Percentiles rank a stretch among this genome's conserved stretches.
Conservation (phyloP, 768 basidiomycete genomes). For the Zangia roseola region DNA sequence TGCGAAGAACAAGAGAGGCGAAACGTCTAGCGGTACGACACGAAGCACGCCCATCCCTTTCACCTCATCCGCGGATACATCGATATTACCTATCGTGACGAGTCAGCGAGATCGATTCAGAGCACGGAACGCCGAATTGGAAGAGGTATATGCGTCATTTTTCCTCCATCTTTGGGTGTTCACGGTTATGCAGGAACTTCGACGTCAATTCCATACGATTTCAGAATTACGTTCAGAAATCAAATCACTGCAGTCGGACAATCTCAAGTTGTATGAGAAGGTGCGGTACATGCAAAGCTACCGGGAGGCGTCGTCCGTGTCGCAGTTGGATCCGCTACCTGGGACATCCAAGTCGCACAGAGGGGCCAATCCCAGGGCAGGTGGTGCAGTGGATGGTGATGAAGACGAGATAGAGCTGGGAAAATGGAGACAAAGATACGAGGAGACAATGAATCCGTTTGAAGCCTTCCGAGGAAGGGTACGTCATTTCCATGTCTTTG, state of each 20-base stretch:
- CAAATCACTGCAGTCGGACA: slow-evolving; percentile 90
- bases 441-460: slow-evolving; percentile 97
- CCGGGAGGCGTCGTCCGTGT: slow-evolving; percentile 66
- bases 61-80: slow-evolving; percentile 77
- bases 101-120: slow-evolving; percentile 97
- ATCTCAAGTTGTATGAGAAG: slow-evolving; percentile 97
- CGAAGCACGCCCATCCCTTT: slow-evolving; percentile 70
- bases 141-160: slow-evolving; percentile 62
- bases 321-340: slow-evolving; percentile 71
- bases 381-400: slow-evolving; percentile 23
- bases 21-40: slow-evolving; percentile 23
- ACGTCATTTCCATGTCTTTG: slow-evolving; percentile 32
- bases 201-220: slow-evolving; percentile 92
- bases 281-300: slow-evolving; percentile 99
- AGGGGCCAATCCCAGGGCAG: not conserved
- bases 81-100: slow-evolving; percentile 97
- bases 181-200: slow-evolving; percentile 64
- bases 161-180: not conserved
- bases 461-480: slow-evolving; percentile 96
- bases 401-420: slow-evolving; percentile 67
- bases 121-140: slow-evolving; percentile 93
- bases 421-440: slow-evolving; percentile 88
- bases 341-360: slow-evolving; percentile 20
- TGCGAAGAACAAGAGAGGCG: slow-evolving; percentile 16
- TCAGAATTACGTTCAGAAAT: slow-evolving; percentile 92